Conservation (phyloP, 2,329 filamentous ascomycete species). For the Hortaea sp. region DNA sequence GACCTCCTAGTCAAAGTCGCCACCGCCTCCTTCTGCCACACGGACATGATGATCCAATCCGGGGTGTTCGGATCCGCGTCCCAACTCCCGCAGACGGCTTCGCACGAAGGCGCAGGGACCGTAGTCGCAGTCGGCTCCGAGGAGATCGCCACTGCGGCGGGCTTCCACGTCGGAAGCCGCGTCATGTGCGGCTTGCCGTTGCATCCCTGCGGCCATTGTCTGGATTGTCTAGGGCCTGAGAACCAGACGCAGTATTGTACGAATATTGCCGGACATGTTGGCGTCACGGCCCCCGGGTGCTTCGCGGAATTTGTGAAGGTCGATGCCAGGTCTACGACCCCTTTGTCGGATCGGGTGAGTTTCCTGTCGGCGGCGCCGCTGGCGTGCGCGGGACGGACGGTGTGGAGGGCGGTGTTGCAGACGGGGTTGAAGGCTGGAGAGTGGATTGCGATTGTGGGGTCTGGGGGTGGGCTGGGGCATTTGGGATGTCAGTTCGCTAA, state of each 20-base stretch:
- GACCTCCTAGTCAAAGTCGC: slow-evolving; percentile 53
- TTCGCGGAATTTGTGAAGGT: slow-evolving; percentile 48
- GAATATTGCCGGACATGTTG: slow-evolving; percentile 34
- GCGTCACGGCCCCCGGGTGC: slow-evolving; percentile 43
- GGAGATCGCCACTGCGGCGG: slow-evolving; percentile 19
- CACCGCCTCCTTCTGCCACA: slow-evolving; percentile 53
- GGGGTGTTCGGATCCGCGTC: slow-evolving; percentile 37
- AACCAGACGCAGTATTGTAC: slow-evolving; percentile 45
- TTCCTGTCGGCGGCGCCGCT: slow-evolving; percentile 46
- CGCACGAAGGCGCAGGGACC: slow-evolving; percentile 49
- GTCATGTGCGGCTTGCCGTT: slow-evolving; percentile 48
- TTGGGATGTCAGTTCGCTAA: slow-evolving; percentile 39
- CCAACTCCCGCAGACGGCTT: slow-evolving; percentile 42
- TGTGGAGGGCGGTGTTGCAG: slow-evolving; percentile 38
- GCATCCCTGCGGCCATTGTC: slow-evolving; percentile 44
- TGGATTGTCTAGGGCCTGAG: slow-evolving; percentile 42
- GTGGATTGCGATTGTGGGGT: slow-evolving; percentile 30
- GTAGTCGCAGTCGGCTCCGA: slow-evolving; percentile 38
- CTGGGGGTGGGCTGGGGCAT: slow-evolving; percentile 41
- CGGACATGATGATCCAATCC: slow-evolving; percentile 46
- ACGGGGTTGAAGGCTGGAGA: slow-evolving; percentile 30
- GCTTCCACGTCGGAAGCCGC: slow-evolving; percentile 42
- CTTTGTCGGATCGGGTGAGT: slow-evolving; percentile 39
- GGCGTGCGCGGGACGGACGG: slow-evolving; percentile 46
- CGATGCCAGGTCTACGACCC: slow-evolving; percentile 38